phyloP scores from a whole-genome alignment of 805 yeast genomes.

The Ogataea degrootiae region DNA sequence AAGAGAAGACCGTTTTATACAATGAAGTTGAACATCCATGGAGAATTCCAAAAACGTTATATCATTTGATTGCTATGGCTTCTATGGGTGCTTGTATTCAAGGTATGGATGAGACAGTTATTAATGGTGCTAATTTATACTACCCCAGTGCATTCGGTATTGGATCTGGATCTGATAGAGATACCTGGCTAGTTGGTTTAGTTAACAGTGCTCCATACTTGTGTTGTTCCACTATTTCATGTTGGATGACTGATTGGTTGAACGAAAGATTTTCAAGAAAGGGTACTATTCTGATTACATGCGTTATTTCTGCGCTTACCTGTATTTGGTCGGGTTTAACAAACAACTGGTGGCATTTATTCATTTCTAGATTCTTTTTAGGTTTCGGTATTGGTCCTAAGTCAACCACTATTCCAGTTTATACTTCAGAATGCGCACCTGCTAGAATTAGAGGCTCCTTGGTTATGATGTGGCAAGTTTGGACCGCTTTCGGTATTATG shows the following conservation, averaged over 20 bases:
- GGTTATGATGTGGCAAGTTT: slow-evolving; percentile 72
- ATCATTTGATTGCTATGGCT: slow-evolving; percentile 57
- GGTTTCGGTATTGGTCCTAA: slow-evolving; percentile 73
- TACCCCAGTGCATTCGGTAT: slow-evolving; percentile 56
- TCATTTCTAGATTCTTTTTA: slow-evolving; percentile 58
- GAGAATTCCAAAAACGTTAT: slow-evolving; percentile 41
- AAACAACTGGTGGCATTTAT: slow-evolving; percentile 62
- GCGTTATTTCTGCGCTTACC: slow-evolving; percentile 53
- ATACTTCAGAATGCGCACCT: slow-evolving; percentile 63
- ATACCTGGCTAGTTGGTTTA: slow-evolving; percentile 57
- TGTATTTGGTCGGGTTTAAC: slow-evolving; percentile 68
- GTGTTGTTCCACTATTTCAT: slow-evolving; percentile 54
- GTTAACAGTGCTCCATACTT: slow-evolving; percentile 69
- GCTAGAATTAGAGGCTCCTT: slow-evolving; percentile 59
- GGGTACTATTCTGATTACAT: slow-evolving; percentile 61
- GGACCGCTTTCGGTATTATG: slow-evolving; percentile 72
- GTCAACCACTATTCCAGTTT: slow-evolving; percentile 73
- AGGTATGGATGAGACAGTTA: slow-evolving; percentile 76
- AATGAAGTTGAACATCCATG: slow-evolving; percentile 44
- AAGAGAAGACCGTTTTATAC: slow-evolving; percentile 47
- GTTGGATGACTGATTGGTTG: slow-evolving; percentile 60
- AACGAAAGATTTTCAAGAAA: slow-evolving; percentile 58
- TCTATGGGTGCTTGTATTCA: slow-evolving; percentile 77
- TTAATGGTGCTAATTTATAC: slow-evolving; percentile 65
- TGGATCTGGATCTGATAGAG: slow-evolving; percentile 38